A percentile compares a stretch with the other conserved stretches of the same genome.
phyloP scores from a whole-genome alignment of 371 early-diverging fungal genomes.

The Rozella allomycis region DNA sequence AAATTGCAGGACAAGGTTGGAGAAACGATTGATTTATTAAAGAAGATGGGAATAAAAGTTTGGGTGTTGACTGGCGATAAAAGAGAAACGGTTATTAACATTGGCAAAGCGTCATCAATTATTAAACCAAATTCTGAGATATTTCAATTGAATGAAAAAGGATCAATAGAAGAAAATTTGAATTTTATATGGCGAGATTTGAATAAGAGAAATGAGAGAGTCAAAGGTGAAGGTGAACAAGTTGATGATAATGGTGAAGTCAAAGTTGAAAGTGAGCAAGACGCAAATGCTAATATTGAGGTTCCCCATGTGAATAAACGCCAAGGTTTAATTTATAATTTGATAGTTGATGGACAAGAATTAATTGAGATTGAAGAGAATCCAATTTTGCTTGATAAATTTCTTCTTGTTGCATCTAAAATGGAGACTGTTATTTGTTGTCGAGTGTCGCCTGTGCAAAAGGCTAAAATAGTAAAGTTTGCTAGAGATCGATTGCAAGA shows the following conservation, averaged over 20 bases:
- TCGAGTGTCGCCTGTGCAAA: conserved; percentile 37
- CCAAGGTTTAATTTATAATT: not conserved
- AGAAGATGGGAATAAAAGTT: conserved; percentile 11
- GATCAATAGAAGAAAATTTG: no score
- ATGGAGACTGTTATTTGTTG: conserved; percentile 14
- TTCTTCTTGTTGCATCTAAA: not conserved
- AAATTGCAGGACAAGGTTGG: not conserved
- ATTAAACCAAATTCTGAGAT: conserved; percentile 3
- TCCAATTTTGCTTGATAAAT: not conserved
- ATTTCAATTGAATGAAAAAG: no score
- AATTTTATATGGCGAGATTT: no score
- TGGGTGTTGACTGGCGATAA: conserved; percentile 35
- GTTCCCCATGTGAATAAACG: not conserved
- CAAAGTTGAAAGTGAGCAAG: not conserved
- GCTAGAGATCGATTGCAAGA: conserved; percentile 7
- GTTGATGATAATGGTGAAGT: not conserved
- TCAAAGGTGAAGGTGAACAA: no score
- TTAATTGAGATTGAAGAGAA: not conserved
- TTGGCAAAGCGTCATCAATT: conserved; percentile 10
- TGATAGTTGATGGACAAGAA: not conserved
- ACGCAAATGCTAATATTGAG: not conserved
- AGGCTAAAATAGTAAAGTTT: conserved; percentile 27
- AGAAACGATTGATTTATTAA: conserved; percentile 7
- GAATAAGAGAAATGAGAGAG: no score
- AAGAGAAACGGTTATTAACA: conserved; percentile 20